phyloP scores from a whole-genome alignment of 371 early-diverging fungal species.

The Saksenaea vasiformis region DNA sequence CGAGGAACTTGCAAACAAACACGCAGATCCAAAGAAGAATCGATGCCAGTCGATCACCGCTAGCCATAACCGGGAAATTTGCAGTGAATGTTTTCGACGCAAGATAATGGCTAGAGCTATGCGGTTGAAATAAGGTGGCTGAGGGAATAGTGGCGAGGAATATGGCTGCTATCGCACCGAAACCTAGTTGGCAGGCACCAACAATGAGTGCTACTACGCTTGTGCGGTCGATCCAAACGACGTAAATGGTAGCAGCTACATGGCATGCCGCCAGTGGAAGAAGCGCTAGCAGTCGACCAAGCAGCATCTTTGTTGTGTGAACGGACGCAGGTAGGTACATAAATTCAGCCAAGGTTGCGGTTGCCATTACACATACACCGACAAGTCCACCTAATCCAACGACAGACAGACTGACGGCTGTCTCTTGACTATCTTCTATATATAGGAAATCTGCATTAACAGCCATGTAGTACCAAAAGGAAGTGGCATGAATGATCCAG shows the following conservation, averaged over 20 bases:
- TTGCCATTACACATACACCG: conserved; percentile 64
- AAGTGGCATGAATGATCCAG: conserved; percentile 81
- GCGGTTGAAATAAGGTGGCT: conserved; percentile 57
- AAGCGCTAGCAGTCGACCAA: conserved; percentile 61
- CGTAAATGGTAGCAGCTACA: conserved; percentile 65
- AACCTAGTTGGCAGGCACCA: conserved; percentile 63
- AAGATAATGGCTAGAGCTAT: conserved; percentile 42
- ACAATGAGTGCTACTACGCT: conserved; percentile 52
- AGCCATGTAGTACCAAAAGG: conserved; percentile 84
- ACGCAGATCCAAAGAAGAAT: conserved; percentile 76
- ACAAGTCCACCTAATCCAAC: conserved; percentile 76
- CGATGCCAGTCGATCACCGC: conserved; percentile 71
- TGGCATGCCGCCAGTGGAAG: conserved; percentile 59
- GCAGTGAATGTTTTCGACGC: conserved; percentile 77
- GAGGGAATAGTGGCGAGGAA: conserved; percentile 67
- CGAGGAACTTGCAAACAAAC: conserved; percentile 78
- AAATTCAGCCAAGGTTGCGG: conserved; percentile 73
- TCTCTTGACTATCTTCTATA: conserved; percentile 21
- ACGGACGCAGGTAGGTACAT: conserved; percentile 62
- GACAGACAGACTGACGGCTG: conserved; percentile 61
- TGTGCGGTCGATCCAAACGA: conserved; percentile 45
- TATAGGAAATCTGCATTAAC: conserved; percentile 74
- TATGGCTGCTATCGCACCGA: conserved; percentile 68
- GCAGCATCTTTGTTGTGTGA: conserved; percentile 56
- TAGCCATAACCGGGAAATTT: conserved; percentile 69